Base-by-base conservation (phyloP, 2,329 filamentous ascomycete species). In the Aspergillus ustus region DNA sequence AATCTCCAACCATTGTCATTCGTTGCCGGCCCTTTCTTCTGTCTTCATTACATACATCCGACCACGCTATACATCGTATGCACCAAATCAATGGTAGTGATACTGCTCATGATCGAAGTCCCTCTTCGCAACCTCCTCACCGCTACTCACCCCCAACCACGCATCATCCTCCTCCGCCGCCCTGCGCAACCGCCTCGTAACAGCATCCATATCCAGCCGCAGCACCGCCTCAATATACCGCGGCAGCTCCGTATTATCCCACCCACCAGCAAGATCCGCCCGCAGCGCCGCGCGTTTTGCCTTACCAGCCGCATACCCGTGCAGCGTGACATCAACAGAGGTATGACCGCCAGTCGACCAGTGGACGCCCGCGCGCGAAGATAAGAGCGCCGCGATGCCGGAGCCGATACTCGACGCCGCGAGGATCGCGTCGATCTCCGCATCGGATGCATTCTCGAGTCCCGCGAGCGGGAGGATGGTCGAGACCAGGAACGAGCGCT, bases 311-410 rank as follows among this genome's bases (percentile, higher is more conserved):
- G 46, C 56, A 31, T 59, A 52, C 3, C 56, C 56, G 29, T 51
- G 48, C 31, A 59, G 56, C 45, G 56, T 59, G 34, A 59, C 56
- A 19, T 59, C 56, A 3, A 59, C 56, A 5, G 56, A 37, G 48
- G 56, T 51, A 29, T 59, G 56, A 1, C 48, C 46, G 7, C 34
- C 56, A 0, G 56, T 51, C 6, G 56, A 59, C 56, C 56, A 59
- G 25, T 59, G 20, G 19, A 59, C 56, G 28, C 56, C 56, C 0
- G 56, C 45, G 20, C 56, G 56, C 4, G 29, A 15, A 15, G 46
- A 50, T 6, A 59, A 11, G 11, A 52, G 17, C 6, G 28, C 17
- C 1, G 45, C 56, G 3, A 59, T 6, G 28, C 45, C 37, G n/a
- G 37, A 13, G 4, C 46, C 45, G 22, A 59, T 40, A 17, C 48